Percentiles rank a stretch among this genome's conserved stretches.
Evolutionary conservation across 495 filamentous ascomycete genomes (phyloP).

Genomic region (Annulohypoxylon bovei): DNA sequence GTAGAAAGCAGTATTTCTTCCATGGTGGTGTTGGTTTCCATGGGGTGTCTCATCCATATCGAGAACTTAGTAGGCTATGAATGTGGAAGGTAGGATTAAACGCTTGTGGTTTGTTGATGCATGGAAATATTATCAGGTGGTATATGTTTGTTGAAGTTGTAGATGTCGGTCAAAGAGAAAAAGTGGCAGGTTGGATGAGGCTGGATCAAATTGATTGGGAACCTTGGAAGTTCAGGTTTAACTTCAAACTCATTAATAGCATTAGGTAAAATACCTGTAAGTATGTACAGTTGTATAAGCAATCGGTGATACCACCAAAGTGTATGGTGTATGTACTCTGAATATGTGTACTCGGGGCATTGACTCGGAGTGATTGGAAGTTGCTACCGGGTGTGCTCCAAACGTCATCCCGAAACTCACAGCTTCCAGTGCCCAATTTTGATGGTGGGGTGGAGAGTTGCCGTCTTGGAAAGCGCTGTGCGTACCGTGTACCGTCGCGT

Average conservation of each 20-base stretch:
- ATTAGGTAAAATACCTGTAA: neutral
- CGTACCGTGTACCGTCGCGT: conserved; percentile 12
- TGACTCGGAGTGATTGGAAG: neutral
- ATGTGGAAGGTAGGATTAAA: neutral
- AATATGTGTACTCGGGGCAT: neutral
- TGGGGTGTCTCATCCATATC: conserved; percentile 40
- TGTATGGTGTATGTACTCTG: neutral
- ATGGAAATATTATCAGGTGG: neutral
- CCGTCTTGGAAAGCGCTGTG: neutral
- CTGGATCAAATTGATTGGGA: neutral
- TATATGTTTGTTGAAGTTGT: neutral
- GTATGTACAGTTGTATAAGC: neutral
- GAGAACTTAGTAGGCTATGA: conserved; percentile 12
- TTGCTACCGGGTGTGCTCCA: neutral
- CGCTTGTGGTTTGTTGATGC: neutral
- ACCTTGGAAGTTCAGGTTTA: neutral
- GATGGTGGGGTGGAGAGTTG: conserved; percentile 12
- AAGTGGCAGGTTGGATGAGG: neutral
- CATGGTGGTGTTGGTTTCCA: conserved; percentile 34
- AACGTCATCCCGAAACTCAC: conserved; percentile 6
- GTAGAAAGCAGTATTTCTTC: conserved; percentile 35
- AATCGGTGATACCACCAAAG: neutral
- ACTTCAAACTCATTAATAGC: neutral
- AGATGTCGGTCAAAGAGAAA: neutral
- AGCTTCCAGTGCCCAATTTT: conserved; percentile 18